A percentile compares a stretch with the other conserved stretches of the same genome.
Conservation (phyloP, 208 protist species). For the Spongospora subterranea region DNA sequence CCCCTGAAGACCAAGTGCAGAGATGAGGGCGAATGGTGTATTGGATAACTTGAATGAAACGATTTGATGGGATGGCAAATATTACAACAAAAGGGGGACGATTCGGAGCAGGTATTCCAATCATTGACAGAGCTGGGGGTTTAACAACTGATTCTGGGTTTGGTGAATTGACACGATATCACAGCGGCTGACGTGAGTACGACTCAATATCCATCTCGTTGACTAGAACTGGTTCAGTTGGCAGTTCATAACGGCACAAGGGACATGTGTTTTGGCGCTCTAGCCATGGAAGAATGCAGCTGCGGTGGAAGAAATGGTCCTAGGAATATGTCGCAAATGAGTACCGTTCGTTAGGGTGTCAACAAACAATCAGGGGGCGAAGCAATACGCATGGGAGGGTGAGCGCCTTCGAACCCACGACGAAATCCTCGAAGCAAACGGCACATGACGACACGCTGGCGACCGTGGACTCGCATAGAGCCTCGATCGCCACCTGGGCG, state of each 20-base stretch:
- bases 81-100: too few species aligned
- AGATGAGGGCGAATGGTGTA: too few species aligned
- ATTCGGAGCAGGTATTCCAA: too few species aligned
- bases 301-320: constrained; percentile 29
- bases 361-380: too few species aligned
- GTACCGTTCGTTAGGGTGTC: too few species aligned
- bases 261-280: constrained; percentile 51
- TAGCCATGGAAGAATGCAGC: constrained; percentile 58
- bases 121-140: too few species aligned
- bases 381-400: background rate
- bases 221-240: background rate
- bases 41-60: too few species aligned
- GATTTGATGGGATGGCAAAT: too few species aligned
- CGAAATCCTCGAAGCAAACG: background rate
- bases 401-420: background rate
- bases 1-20: too few species aligned
- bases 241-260: constrained; percentile 48
- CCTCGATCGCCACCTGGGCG: background rate
- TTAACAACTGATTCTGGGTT: too few species aligned
- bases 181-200: too few species aligned
- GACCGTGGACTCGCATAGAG: background rate
- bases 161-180: too few species aligned
- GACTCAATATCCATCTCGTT: background rate
- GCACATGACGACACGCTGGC: background rate
- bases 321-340: background rate